Evolutionary conservation across 164 flowering plant genomes (phyloP).

Genomic region (Tinospora cordifolia): DNA sequence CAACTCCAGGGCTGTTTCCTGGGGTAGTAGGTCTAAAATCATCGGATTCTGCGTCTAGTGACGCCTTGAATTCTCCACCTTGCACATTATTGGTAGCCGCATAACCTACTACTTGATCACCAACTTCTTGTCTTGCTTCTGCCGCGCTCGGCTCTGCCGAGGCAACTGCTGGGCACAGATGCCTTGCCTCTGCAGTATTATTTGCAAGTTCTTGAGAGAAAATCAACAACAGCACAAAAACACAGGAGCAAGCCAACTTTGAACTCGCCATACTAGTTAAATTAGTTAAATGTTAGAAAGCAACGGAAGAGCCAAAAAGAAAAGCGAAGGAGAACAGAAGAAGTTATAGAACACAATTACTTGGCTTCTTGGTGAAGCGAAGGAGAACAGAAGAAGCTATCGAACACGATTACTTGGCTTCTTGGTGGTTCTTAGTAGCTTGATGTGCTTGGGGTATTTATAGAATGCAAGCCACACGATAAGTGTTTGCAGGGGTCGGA

Average conservation of each 20-base stretch:
- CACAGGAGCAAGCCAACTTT: not conserved
- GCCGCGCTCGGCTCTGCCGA: not conserved
- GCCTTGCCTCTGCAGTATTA: not conserved
- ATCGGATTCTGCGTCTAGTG: not conserved
- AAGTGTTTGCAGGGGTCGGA: too few relatives aligned
- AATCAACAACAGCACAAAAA: not conserved
- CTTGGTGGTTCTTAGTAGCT: not conserved
- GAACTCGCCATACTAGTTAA: not conserved
- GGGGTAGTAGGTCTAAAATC: constrained; percentile 2
- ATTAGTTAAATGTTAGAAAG: not conserved
- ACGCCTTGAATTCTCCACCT: not conserved
- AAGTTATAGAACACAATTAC: not conserved
- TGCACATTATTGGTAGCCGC: too few relatives aligned
- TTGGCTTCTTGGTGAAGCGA: too few relatives aligned
- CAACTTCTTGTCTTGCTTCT: not conserved
- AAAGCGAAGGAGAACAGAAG: not conserved
- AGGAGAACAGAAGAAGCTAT: too few relatives aligned
- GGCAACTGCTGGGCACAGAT: not conserved
- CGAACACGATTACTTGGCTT: not conserved
- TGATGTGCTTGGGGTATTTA: not conserved
- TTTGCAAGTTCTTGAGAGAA: not conserved
- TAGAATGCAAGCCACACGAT: not conserved
- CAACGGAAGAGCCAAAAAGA: not conserved
- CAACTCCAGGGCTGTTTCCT: constrained; percentile 3
- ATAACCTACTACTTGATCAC: too few relatives aligned